Conservation (phyloP, 257 asterid species). For the Solanum ossicruentum region DNA sequence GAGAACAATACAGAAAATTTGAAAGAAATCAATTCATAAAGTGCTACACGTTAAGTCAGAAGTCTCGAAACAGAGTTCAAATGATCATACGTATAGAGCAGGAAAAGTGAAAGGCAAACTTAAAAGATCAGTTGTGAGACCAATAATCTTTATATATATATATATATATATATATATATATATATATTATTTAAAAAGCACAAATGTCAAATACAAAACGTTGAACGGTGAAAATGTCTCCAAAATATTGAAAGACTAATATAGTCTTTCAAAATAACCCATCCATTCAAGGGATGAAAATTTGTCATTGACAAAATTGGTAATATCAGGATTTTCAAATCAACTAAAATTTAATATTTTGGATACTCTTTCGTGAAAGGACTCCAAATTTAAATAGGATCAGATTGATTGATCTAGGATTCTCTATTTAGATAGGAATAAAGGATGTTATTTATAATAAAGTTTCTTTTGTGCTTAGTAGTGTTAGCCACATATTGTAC, state of each 20-base stretch:
- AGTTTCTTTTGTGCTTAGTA: background rate
- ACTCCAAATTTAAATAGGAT: background rate
- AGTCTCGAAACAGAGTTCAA: background rate
- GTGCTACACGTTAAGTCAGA: background rate
- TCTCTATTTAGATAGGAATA: background rate
- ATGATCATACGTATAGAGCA: background rate
- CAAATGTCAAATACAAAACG: background rate
- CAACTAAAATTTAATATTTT: background rate
- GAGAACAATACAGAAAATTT: background rate
- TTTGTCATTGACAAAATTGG: background rate
- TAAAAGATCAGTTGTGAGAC: background rate
- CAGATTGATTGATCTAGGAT: background rate
- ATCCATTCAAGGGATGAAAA: background rate
- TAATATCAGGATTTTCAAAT: background rate
- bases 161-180: background rate
- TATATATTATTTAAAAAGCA: background rate
- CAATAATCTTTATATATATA: background rate
- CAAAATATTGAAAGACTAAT: background rate
- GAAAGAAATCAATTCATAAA: background rate
- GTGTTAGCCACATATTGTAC: background rate
- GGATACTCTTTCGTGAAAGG: background rate
- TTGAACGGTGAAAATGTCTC: background rate
- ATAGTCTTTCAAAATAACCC: background rate
- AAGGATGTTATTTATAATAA: background rate
- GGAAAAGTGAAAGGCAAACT: background rate